Evolutionary conservation across 1,284 basidiomycete genomes (phyloP), one percentile per base, ranked within the genome.

Genomic region (Phaffia rhodozyma): DNA sequence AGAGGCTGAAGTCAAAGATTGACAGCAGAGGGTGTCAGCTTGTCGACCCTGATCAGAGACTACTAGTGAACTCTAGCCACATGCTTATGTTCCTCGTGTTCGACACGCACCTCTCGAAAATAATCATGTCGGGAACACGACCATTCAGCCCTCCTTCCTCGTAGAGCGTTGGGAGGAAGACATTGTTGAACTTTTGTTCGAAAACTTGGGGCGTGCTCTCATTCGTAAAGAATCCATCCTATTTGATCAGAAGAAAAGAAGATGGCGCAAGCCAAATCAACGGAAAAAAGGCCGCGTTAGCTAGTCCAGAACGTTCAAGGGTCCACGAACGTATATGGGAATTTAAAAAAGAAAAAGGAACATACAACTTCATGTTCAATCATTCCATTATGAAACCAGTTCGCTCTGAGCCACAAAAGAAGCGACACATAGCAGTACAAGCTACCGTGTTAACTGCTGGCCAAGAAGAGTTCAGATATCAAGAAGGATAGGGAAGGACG

Each of bases 21-120:
- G 13, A 43, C 13, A 43, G 13, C 13, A 43, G 16, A 11, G 38
- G 38, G 5, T 43, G 38, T 43, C 38, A 43, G 38, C 16, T 16
- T 43, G 16, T 16, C 38, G 38, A 16, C 38, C 38, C 16, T 43
- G 38, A 43, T 16, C 38, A 16, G 16, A 16, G 38, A 43, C 7
- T 7, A 43, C 13, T 16, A 2, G 5, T 16, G 13, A 43, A 43
- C 2, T 7, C 38, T 16, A 16, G 13, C 38, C 16, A 43, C 13
- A 43, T 7, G 16, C 38, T 2, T 7, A 11, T 16, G 7, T 43
- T 16, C 38, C 16, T 43, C 5, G 38, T 43, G 16, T 4, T 16
- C 9, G 30, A 1, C 18, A 58, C 56, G 23, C 23, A 65, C 63
- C 57, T 60, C 49, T 65, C 63, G 20, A 65, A 65, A 29, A 65